Base-by-base conservation (phyloP, 306 rosid species). In the Inga oerstediana region DNA sequence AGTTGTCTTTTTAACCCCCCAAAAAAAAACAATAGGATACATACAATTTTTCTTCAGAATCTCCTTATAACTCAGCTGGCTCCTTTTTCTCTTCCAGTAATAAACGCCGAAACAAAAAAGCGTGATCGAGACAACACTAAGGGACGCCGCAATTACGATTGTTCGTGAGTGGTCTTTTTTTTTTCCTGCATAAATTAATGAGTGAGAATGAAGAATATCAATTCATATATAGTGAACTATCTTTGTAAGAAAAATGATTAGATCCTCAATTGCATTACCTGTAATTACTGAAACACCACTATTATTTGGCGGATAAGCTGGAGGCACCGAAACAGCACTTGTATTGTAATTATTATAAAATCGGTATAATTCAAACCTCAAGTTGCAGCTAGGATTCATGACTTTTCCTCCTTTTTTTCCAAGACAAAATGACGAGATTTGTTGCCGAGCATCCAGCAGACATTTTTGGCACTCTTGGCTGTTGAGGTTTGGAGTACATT, bases 401-500 rank as follows among this genome's bases (percentile, higher is more conserved):
- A 15, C 3, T 11, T 48, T 0, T 48, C 54, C 54, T 13, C 14
- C 19, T 48, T 3, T 13, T 15, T 0, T 48, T 13, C 6, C 17
- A 48, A 48, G 17, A 48, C 19, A 48, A 48, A 6, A 48, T 13
- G 6, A 48, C 4, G 3, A 0, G 17, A 39, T 39, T 39, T 39
- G 8, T 6, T 39, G 1, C 2, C 1, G 43, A 6, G 43, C 43
- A 39, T 39, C 43, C 8, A 0, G 0, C 43, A 39, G 43, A 39
- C 43, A 39, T 39, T 39, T 39, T 39, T 6, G 1, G 8, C 43
- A 39, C 1, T 39, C 8, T 39, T 39, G 43, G 8, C 2, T 39
- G 43, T 0, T 39, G 43, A 39, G 43, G 43, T 39, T 39, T 39
- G 43, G 43, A 6, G 89, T 83, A 74, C 90, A 90, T 77, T 88